Evolutionary conservation across 768 basidiomycete species (phyloP), one percentile per base, ranked within the genome.

Genomic region (Filobasidium wieringae): DNA sequence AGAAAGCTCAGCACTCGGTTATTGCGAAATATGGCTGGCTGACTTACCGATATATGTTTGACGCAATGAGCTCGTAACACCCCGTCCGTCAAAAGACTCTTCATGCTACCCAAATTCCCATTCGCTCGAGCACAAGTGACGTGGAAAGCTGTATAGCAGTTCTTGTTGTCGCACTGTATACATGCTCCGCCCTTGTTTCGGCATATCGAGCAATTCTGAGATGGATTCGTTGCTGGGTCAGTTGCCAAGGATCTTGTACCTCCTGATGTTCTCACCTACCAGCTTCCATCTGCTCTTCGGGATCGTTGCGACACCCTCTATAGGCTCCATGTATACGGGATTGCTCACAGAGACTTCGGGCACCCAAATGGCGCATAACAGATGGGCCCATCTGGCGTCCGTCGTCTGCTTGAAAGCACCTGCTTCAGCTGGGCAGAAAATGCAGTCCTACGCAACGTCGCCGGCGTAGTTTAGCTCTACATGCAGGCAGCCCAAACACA

Each of bases 371-470:
- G 93, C 90, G 66, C 95, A 99, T 0, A 97, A 79, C 0, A 99
- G 78, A 72, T 99, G 95, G 0, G 91, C 87, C 95, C 95, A 99
- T 30, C 84, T 79, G 15, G 33, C 41, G 34, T 60, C 34, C 0
- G 82, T 80, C 0, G 95, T 96, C 73, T 99, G 95, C 71, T 99
- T 99, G 79, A 97, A 99, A 0, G 95, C 95, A 19, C 95, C 95
- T 5, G 88, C 92, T 75, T 96, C 88, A 59, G 88, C 89, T 0
- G 95, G 95, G 68, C 95, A 99, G 47, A 97, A 79, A n/a, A 90
- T 79, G 71, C 95, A 99, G 17, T 57, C 53, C 50, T 52, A 24
- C 12, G 14, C 29, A 33, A n/a, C n/a, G n/a, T n/a, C n/a, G n/a
- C n/a, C n/a, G n/a, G n/a, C 0, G n/a, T n/a, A n/a, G n/a, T n/a